Evolutionary conservation across 805 yeast species (phyloP).

Genomic region (Yarrowia sp.): DNA sequence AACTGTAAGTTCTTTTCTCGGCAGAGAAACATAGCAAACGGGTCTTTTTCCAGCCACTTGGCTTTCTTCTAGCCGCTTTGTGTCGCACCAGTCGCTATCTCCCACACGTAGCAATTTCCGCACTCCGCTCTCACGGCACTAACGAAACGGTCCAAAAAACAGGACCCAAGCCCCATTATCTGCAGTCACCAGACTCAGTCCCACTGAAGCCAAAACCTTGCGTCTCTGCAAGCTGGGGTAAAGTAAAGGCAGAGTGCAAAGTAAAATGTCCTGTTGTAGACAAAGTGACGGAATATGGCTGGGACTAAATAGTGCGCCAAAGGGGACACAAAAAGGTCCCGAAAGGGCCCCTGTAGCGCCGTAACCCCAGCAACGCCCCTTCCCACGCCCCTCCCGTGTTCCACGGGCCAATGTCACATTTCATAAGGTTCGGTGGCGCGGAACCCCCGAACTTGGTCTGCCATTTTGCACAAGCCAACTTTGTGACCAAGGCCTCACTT

Average conservation of each 20-base stretch:
- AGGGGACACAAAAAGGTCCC: not conserved
- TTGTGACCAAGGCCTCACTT: slow-evolving; percentile 4
- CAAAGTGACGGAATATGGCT: too few species aligned
- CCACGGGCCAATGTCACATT: not conserved
- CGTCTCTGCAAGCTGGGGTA: slow-evolving; percentile 8
- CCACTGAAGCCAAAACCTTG: not conserved
- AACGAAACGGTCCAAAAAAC: not conserved
- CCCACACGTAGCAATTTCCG: too few species aligned
- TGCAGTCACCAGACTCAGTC: not conserved
- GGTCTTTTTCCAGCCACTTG: too few species aligned
- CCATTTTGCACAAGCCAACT: slow-evolving; percentile 8
- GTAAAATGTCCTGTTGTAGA: too few species aligned
- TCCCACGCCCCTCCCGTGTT: not conserved
- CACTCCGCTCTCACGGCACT: not conserved
- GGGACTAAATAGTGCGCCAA: too few species aligned
- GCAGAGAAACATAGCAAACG: too few species aligned
- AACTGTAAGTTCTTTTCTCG: too few species aligned
- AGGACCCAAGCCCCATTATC: not conserved
- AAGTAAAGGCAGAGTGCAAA: not conserved
- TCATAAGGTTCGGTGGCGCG: slow-evolving; percentile 20
- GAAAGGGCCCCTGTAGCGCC: not conserved
- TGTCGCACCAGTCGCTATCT: too few species aligned
- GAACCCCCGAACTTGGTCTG: not conserved
- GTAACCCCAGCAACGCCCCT: not conserved
- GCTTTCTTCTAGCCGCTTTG: too few species aligned